phyloP scores from a whole-genome alignment of 352 stramenopile genomes.

The Pythium folliculosum region DNA sequence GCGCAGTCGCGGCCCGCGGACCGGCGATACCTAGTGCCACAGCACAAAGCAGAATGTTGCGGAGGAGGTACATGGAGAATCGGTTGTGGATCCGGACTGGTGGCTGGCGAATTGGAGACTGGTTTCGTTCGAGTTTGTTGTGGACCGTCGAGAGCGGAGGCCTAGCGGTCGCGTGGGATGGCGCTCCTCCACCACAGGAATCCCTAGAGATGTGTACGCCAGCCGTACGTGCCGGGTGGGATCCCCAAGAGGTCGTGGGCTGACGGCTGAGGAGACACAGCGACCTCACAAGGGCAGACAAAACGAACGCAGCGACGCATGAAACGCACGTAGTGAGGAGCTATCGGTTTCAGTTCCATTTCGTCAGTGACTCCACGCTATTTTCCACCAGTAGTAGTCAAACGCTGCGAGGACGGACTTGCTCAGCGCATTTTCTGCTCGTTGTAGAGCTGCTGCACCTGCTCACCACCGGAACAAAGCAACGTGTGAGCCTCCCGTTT shows the following conservation, averaged over 20 bases:
- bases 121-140: neutral
- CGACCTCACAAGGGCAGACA: neutral
- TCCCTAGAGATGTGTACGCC: neutral
- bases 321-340: neutral
- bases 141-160: too few relatives aligned
- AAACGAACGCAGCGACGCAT: neutral
- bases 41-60: neutral
- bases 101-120: too few relatives aligned
- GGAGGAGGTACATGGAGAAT: neutral
- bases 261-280: too few relatives aligned
- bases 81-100: neutral
- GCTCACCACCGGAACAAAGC: neutral
- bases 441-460: constrained; percentile 30
- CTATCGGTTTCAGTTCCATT: neutral
- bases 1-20: too few relatives aligned
- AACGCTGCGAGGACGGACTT: too few relatives aligned
- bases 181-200: neutral
- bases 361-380: neutral
- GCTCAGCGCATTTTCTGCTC: constrained; percentile 20
- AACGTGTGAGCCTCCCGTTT: too few relatives aligned
- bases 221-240: neutral
- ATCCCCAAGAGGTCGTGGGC: neutral
- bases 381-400: too few relatives aligned
- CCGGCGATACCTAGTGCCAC: neutral
- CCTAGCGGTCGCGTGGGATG: neutral